phyloP scores from a whole-genome alignment of 169 alveolate genomes.

The Plasmodium blacklocki region DNA sequence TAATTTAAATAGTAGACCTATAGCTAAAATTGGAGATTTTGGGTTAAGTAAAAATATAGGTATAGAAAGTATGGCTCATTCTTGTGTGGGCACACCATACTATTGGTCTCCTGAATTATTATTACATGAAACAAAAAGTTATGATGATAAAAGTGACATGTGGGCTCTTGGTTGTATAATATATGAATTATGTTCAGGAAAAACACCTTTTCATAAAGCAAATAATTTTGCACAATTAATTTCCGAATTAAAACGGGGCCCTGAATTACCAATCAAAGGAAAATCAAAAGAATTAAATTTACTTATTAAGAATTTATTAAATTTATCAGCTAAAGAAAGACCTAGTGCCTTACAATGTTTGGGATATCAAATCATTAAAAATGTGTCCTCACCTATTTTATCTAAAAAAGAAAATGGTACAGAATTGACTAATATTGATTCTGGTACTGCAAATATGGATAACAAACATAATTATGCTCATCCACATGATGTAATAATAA shows the following conservation, averaged over 20 bases:
- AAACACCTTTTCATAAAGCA: slow-evolving; percentile 95
- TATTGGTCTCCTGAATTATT: slow-evolving; percentile 98
- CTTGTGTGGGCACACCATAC: slow-evolving; percentile 97
- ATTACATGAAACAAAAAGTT: slow-evolving; percentile 89
- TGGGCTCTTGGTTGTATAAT: slow-evolving; percentile 95
- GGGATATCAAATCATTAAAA: slow-evolving; percentile 80
- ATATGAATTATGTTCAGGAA: slow-evolving; percentile 93
- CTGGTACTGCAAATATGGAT: not conserved
- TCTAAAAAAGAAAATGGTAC: not conserved
- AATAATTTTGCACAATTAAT: slow-evolving; percentile 85
- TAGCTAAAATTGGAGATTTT: slow-evolving; percentile 96
- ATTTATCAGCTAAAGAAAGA: slow-evolving; percentile 81
- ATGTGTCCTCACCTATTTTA: slow-evolving; percentile 55
- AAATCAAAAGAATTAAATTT: slow-evolving; percentile 79
- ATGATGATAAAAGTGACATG: slow-evolving; percentile 96
- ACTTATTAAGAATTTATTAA: slow-evolving; percentile 79
- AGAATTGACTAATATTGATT: slow-evolving; percentile 5
- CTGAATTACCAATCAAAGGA: slow-evolving; percentile 83
- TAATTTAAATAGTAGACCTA: slow-evolving; percentile 78
- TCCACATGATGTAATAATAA: slow-evolving; percentile 14
- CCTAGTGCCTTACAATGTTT: slow-evolving; percentile 86
- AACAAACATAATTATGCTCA: not conserved
- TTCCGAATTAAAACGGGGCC: slow-evolving; percentile 82
- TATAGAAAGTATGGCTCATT: slow-evolving; percentile 93
- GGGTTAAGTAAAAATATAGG: slow-evolving; percentile 96